These are phyloP conservation scores for Penicillium coffeae DNA, from an alignment of 495 filamentous ascomycete genomes.

Conservation along the genomic window DNA sequence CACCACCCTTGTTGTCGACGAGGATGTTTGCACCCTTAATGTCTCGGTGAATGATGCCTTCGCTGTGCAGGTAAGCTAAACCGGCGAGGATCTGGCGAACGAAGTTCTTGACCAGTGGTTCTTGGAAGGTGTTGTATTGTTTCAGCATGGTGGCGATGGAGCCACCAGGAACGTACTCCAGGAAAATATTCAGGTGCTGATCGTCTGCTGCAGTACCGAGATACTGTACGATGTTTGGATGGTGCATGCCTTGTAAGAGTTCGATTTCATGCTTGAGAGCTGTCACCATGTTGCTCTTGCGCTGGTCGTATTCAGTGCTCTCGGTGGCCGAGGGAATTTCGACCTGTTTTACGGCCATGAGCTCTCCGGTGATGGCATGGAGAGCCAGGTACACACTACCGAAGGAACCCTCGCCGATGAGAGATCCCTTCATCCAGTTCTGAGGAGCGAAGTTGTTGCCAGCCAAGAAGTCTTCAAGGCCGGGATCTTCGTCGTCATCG, in stretches of 20 bases:
- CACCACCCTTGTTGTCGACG: constrained; percentile 96
- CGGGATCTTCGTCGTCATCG: constrained; percentile 57
- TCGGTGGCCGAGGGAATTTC: constrained; percentile 81
- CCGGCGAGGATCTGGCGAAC: constrained; percentile 93
- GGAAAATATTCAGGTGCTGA: constrained; percentile 96
- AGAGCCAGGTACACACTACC: constrained; percentile 94
- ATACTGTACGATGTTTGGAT: constrained; percentile 97
- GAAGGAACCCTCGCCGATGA: constrained; percentile 96
- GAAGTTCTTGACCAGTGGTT: constrained; percentile 92
- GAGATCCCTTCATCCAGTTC: constrained; percentile 98
- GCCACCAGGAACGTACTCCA: constrained; percentile 97
- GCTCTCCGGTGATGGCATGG: constrained; percentile 94
- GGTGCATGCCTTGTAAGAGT: constrained; percentile 88
- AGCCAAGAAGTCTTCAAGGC: constrained; percentile 70
- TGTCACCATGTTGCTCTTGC: constrained; percentile 96
- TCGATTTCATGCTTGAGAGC: constrained; percentile 95
- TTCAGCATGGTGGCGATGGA: constrained; percentile 98
- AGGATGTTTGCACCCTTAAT: constrained; percentile 99
- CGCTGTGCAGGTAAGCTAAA: constrained; percentile 90
- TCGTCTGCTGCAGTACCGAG: constrained; percentile 89
- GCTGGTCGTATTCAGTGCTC: constrained; percentile 74
- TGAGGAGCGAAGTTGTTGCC: constrained; percentile 91
- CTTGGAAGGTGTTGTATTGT: constrained; percentile 90
- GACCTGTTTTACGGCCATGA: constrained; percentile 98
- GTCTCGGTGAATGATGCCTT: constrained; percentile 96